Percentiles rank a stretch among this genome's conserved stretches.
phyloP scores from a whole-genome alignment of 2,329 filamentous ascomycete genomes.

The Sordariomycetes sp. region DNA sequence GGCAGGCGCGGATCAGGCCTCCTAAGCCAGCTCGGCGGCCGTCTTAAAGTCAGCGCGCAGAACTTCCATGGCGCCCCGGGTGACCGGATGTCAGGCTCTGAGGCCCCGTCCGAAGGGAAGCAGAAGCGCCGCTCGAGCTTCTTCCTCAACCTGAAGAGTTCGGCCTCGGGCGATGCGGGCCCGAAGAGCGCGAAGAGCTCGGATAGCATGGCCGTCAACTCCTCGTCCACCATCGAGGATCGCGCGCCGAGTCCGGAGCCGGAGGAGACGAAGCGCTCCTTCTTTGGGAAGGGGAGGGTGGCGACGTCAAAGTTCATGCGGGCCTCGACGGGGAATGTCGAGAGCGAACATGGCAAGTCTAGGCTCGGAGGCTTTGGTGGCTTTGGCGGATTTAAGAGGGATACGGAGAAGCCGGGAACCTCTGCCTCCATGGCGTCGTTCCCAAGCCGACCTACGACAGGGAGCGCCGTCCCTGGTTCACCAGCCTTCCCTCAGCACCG shows the following conservation, averaged over 20 bases:
- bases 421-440: constrained; percentile 11
- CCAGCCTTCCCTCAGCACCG: neutral
- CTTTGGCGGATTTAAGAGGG: constrained; percentile 12
- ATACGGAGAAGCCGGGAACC: constrained; percentile 9
- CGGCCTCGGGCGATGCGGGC: neutral
- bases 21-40: constrained; percentile 2
- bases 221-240: neutral
- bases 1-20: constrained; percentile 1
- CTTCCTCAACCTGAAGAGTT: constrained; percentile 16
- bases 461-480: neutral
- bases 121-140: constrained; percentile 21
- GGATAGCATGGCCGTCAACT: constrained; percentile 1
- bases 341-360: neutral
- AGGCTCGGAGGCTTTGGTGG: constrained; percentile 6
- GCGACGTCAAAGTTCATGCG: neutral
- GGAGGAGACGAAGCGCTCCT: constrained; percentile 18
- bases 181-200: neutral
- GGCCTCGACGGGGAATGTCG: neutral
- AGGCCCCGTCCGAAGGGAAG: constrained; percentile 16
- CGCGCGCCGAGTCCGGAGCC: constrained; percentile 6
- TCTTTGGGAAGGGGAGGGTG: constrained; percentile 15
- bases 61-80: neutral
- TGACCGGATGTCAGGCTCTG: constrained; percentile 1
- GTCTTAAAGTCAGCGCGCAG: neutral
- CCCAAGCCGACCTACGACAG: constrained; percentile 6